These are phyloP conservation scores for Entonaema liquescens DNA, from an alignment of 495 filamentous ascomycete species.

Conservation along the genomic window DNA sequence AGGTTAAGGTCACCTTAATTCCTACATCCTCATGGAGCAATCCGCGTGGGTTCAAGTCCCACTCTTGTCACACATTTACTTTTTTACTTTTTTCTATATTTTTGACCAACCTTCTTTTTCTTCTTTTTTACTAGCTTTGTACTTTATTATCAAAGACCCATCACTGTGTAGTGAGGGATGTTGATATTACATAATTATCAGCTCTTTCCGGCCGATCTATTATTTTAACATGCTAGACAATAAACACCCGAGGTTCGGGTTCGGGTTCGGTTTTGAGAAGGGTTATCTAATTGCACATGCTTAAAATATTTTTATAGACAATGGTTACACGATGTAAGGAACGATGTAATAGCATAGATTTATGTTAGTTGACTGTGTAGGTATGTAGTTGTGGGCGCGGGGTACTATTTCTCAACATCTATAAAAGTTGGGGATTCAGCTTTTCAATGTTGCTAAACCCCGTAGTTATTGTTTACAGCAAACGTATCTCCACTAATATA, in stretches of 20 bases:
- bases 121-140: not conserved
- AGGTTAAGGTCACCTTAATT: constrained; percentile 53
- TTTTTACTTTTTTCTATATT: constrained; percentile 2
- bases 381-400: not conserved
- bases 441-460: not conserved
- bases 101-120: not conserved
- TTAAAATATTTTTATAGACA: no score
- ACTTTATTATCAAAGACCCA: not conserved
- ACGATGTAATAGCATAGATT: no score
- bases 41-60: constrained; percentile 56
- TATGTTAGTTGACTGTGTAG: no score
- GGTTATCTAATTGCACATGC: no score
- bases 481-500: not conserved
- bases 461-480: not conserved
- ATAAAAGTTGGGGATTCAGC: not conserved
- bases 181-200: no score
- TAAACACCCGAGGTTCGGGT: no score
- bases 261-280: no score
- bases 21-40: constrained; percentile 49
- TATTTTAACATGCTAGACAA: no score
- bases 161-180: no score
- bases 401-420: not conserved
- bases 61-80: constrained; percentile 47
- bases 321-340: no score
- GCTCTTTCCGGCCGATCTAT: no score